A percentile compares a stretch with the other conserved stretches of the same genome.
Conservation (phyloP, 148 eudicot genomes). For the Persicaria maculosa region DNA sequence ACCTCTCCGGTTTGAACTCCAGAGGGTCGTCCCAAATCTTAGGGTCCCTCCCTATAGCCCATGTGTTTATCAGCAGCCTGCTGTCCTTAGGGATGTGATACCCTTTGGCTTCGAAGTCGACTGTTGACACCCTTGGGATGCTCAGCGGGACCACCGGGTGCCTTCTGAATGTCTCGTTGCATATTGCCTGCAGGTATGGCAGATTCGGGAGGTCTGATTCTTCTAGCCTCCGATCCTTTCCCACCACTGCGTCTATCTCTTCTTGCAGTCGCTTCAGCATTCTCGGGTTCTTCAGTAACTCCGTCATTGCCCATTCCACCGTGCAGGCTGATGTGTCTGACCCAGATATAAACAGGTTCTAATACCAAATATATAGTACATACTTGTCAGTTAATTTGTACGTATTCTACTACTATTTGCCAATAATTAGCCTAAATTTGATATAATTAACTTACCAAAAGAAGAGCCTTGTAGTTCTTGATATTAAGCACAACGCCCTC, state of each 20-base stretch:
- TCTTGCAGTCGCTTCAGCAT: constrained; percentile 13
- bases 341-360: constrained; percentile 24
- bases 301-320: constrained; percentile 30
- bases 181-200: constrained; percentile 24
- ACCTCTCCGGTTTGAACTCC: constrained; percentile 4
- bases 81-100: background rate
- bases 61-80: background rate
- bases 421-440: background rate
- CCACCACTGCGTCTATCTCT: constrained; percentile 23
- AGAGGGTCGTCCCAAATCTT: background rate
- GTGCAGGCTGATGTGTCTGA: constrained; percentile 26
- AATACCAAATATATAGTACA: background rate
- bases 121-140: constrained; percentile 11
- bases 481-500: constrained; percentile 14
- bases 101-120: background rate
- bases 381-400: background rate
- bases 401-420: background rate
- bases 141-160: constrained; percentile 29
- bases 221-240: constrained; percentile 11
- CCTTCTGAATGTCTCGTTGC: constrained; percentile 24
- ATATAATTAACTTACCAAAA: constrained; percentile 17
- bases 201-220: constrained; percentile 29
- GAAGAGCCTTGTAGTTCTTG: constrained; percentile 28
- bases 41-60: constrained; percentile 9
- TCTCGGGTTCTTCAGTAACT: constrained; percentile 17